Percentiles rank a stretch among this genome's conserved stretches.
Evolutionary conservation across 2,329 filamentous ascomycete genomes (phyloP).

Genomic region (Beauveria sp.): DNA sequence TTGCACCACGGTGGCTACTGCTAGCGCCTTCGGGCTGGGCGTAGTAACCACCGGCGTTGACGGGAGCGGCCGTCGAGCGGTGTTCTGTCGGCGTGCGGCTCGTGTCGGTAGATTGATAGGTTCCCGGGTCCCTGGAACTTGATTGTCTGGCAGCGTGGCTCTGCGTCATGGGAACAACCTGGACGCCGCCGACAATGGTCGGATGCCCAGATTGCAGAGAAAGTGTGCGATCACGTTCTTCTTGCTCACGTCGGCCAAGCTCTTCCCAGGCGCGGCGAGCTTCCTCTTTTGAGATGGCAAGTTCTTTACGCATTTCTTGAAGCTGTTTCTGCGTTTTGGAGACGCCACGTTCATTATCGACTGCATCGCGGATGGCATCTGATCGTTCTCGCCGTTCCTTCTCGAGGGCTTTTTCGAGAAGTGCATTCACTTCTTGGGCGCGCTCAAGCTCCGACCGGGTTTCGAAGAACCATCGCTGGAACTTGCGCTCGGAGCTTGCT

Average conservation of each 20-base stretch:
- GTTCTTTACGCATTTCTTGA: slow-evolving; percentile 85
- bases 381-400: slow-evolving; percentile 64
- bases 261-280: slow-evolving; percentile 96
- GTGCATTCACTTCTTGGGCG: slow-evolving; percentile 70
- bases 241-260: slow-evolving; percentile 83
- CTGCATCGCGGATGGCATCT: slow-evolving; percentile 58
- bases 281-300: slow-evolving; percentile 88
- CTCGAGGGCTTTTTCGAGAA: slow-evolving; percentile 68
- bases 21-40: background rate
- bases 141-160: slow-evolving; percentile 51
- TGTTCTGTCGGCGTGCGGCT: slow-evolving; percentile 5
- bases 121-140: slow-evolving; percentile 31
- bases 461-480: slow-evolving; percentile 98
- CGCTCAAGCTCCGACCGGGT: slow-evolving; percentile 83
- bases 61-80: background rate
- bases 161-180: slow-evolving; percentile 88
- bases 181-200: slow-evolving; percentile 84
- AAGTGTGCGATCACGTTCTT: slow-evolving; percentile 78
- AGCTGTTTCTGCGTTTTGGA: slow-evolving; percentile 72
- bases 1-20: slow-evolving; percentile 11
- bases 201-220: slow-evolving; percentile 84
- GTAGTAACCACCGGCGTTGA: background rate
- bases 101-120: slow-evolving; percentile 21
- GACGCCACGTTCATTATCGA: slow-evolving; percentile 61
- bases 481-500: slow-evolving; percentile 93